Evolutionary conservation across 2,329 filamentous ascomycete species (phyloP).

Genomic region (Aspergillus awamori): DNA sequence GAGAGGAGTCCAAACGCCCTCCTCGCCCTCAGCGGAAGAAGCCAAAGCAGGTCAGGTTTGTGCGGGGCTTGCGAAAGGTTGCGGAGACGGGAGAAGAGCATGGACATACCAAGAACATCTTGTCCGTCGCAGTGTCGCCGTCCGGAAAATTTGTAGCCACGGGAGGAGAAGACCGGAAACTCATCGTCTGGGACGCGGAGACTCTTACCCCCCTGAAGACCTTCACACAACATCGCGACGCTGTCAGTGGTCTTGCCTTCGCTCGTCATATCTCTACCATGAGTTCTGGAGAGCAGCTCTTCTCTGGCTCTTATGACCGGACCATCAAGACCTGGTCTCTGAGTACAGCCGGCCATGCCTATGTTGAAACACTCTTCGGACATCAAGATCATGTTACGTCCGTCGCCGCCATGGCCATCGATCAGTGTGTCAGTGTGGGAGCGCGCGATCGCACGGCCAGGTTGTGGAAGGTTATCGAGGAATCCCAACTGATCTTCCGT

Average conservation of each 20-base stretch:
- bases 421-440: slow-evolving; percentile 88
- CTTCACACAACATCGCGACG: slow-evolving; percentile 89
- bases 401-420: slow-evolving; percentile 78
- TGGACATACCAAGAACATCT: slow-evolving; percentile 78
- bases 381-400: slow-evolving; percentile 90
- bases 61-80: slow-evolving; percentile 46
- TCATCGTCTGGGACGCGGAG: slow-evolving; percentile 86
- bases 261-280: slow-evolving; percentile 68
- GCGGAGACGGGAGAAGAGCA: slow-evolving; percentile 53
- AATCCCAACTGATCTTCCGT: slow-evolving; percentile 92
- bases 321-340: slow-evolving; percentile 96
- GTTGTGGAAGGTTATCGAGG: slow-evolving; percentile 94
- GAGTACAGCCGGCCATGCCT: slow-evolving; percentile 75
- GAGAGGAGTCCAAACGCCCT: slow-evolving; percentile 64
- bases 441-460: slow-evolving; percentile 88
- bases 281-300: slow-evolving; percentile 75
- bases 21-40: slow-evolving; percentile 48
- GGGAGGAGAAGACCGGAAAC: slow-evolving; percentile 78
- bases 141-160: slow-evolving; percentile 91
- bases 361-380: slow-evolving; percentile 93
- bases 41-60: slow-evolving; percentile 54
- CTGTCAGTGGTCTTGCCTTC: slow-evolving; percentile 83
- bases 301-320: slow-evolving; percentile 85
- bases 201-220: slow-evolving; percentile 77
- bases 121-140: slow-evolving; percentile 81